Evolutionary conservation across 2,329 filamentous ascomycete species (phyloP), one percentile per base, ranked within the genome.

Genomic region (Fusarium mangiferae): DNA sequence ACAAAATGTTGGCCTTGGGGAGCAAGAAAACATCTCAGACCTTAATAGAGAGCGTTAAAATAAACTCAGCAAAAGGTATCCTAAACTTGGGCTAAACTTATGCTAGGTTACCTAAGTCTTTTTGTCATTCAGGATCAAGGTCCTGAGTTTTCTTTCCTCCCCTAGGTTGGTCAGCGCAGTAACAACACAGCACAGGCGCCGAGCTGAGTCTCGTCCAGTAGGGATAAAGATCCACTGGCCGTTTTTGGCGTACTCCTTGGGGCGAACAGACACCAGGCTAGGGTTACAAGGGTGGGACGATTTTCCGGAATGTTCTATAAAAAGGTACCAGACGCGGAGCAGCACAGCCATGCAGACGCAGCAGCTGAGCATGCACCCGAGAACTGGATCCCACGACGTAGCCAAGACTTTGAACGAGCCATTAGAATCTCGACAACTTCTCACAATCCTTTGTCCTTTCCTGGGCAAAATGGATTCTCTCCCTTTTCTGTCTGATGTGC

Each of bases 241-340:
- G 49, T 70, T 65, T 69, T 70, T 41, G 44, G 64, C 56, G 56
- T 58, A 35, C 36, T 30, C 39, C 48, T 66, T 46, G 48, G 46
- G 61, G 41, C 49, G 41, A 65, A 51, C 51, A 67, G 56, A 41
- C 46, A 59, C 57, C 45, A 30, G 44, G 59, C 63, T 30, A 51
- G 72, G 72, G 67, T 45, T 72, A 60, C 68, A 39, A 56, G 72
- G 72, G 59, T 69, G 52, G 63, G 63, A 66, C 64, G 63, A 66
- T 75, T 75, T 74, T 72, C 72, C 72, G 72, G 68, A 75, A 75
- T 62, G 52, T 74, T 74, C 72, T 75, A 69, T 72, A 73, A 74
- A 70, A 74, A 68, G 72, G 72, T 49, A 64, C 64, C 44, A 66
- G 63, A 54, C 52, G 48, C 42, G 48, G 56, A 73, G 70, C 65